Base-by-base conservation (phyloP, 179 eudicot genomes). In the Silene vulgaris region DNA sequence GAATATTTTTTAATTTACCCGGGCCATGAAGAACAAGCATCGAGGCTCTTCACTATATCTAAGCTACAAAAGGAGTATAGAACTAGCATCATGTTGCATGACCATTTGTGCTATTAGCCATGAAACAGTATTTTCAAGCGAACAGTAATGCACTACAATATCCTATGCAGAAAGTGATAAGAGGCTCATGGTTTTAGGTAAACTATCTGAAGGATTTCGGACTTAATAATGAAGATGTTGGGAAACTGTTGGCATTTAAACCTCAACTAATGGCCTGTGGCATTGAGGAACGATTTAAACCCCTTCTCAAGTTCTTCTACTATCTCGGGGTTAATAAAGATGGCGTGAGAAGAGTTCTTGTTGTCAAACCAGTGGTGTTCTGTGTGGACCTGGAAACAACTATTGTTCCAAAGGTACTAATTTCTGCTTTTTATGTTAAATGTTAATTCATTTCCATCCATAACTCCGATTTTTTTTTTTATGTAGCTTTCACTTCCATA, bases 221-320 rank as follows among this genome's bases (percentile, higher is more conserved):
- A 73, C 94, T 94, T 29, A 74, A 80, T 48, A 74, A 83, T 45
- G 90, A 90, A 87, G 97, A 89, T 72, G 88, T 94, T 69, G 97
- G 97, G 62, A 88, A 84, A 77, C 74, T 94, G 74, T 80, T 94
- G 70, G 96, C 98, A 40, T 87, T 86, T 76, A 92, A 86, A 78
- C 98, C 98, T 63, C 95, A 92, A 40, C 72, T 94, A 86, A 89
- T 94, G 98, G 89, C 81, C 17, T 88, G 92, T 79, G 85, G 95
- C 83, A 89, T 94, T 71, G 97, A 94, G 78, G 95, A 92, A 73
- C 87, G 85, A 85, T 94, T 89, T 90, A 94, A 85, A 73, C 97
- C 98, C 70, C 88, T 90, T 50, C 93, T 94, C 76, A 92, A 90
- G 89, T 87, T 87, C 77, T 85, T 94, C 23, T 90, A 94, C 82